Conservation (phyloP, 2,329 filamentous ascomycete genomes). For the Hypoxylon sp. region DNA sequence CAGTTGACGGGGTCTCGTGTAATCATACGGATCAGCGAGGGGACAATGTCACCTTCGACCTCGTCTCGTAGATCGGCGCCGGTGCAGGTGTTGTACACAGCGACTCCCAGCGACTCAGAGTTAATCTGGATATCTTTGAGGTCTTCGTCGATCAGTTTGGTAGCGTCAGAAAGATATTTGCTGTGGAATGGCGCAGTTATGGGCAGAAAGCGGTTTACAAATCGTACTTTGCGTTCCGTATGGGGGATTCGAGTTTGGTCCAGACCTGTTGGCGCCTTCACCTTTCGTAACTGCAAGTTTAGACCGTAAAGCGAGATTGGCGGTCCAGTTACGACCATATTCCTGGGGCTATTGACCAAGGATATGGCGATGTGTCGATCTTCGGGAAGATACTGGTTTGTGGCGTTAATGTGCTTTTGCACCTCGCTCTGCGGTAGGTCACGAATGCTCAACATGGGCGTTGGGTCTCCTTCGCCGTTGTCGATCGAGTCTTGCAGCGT, state of each 20-base stretch:
- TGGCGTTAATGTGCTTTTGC: constrained; percentile 95
- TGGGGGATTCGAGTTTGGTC: constrained; percentile 95
- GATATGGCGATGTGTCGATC: constrained; percentile 96
- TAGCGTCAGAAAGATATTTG: constrained; percentile 85
- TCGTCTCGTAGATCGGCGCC: constrained; percentile 81
- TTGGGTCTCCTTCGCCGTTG: constrained; percentile 92
- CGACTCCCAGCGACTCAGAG: constrained; percentile 75
- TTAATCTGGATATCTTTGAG: constrained; percentile 83
- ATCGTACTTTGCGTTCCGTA: constrained; percentile 95
- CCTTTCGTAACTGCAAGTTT: constrained; percentile 92
- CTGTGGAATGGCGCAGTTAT: constrained; percentile 99
- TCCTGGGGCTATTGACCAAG: constrained; percentile 94
- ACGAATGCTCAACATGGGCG: constrained; percentile 97
- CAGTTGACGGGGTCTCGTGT: constrained; percentile 94
- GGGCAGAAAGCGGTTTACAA: constrained; percentile 94
- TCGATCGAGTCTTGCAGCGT: constrained; percentile 93
- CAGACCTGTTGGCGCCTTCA: constrained; percentile 95
- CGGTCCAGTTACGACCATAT: constrained; percentile 95
- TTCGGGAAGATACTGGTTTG: constrained; percentile 92
- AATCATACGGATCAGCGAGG: constrained; percentile 87
- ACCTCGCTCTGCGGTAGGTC: constrained; percentile 88
- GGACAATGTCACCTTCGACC: constrained; percentile 80
- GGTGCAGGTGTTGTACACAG: constrained; percentile 89
- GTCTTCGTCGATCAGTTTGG: constrained; percentile 83
- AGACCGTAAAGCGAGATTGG: constrained; percentile 96